Evolutionary conservation across 805 yeast species (phyloP).

Genomic region (Schwanniomyces polymorphus): DNA sequence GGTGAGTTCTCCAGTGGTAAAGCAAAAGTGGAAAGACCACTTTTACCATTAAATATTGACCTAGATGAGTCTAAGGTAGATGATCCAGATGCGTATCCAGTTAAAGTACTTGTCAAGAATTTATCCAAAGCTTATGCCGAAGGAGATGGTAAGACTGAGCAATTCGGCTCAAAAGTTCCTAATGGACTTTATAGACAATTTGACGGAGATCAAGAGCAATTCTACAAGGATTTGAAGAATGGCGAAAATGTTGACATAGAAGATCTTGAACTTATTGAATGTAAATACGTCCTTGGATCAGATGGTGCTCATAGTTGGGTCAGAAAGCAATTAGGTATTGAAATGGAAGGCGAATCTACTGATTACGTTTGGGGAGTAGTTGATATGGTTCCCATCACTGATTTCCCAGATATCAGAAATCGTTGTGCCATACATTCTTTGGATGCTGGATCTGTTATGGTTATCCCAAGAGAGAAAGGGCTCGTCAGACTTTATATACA

Average conservation of each 20-base stretch:
- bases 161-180: constrained; percentile 15
- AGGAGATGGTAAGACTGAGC: constrained; percentile 10
- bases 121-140: constrained; percentile 11
- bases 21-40: constrained; percentile 16
- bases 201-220: constrained; percentile 18
- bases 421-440: constrained; percentile 32
- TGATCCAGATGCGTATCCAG: constrained; percentile 10
- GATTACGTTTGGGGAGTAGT: constrained; percentile 33
- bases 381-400: constrained; percentile 32
- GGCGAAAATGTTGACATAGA: constrained; percentile 7
- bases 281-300: constrained; percentile 29
- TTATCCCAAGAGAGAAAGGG: constrained; percentile 32
- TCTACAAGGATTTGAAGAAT: constrained; percentile 8
- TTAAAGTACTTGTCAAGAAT: constrained; percentile 13
- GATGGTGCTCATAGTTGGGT: constrained; percentile 28
- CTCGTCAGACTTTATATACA: constrained; percentile 31
- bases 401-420: constrained; percentile 34
- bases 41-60: constrained; percentile 12
- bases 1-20: constrained; percentile 13
- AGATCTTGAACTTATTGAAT: constrained; percentile 17
- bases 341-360: constrained; percentile 33
- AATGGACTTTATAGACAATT: constrained; percentile 25
- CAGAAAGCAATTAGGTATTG: constrained; percentile 29
- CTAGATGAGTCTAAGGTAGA: constrained; percentile 12
- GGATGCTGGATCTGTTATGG: constrained; percentile 26